phyloP scores from a whole-genome alignment of 2,329 filamentous ascomycete genomes.

The Hypoxylon sp. region DNA sequence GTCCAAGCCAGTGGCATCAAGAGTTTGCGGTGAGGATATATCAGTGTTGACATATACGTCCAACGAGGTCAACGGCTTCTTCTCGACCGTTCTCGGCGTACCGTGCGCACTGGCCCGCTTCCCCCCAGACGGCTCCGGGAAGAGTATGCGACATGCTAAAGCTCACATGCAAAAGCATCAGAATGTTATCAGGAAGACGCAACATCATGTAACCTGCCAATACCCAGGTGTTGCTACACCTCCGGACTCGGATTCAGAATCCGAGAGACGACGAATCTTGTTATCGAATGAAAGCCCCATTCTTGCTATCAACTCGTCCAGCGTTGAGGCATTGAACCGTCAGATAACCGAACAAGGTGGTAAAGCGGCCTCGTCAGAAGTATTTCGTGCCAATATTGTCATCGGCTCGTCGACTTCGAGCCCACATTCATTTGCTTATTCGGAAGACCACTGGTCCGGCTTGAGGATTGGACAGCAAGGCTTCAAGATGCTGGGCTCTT shows the following conservation, averaged over 20 bases:
- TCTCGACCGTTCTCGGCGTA: conserved; percentile 76
- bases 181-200: conserved; percentile 32
- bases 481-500: conserved; percentile 81
- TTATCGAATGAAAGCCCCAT: conserved; percentile 96
- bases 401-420: conserved; percentile 57
- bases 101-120: conserved; percentile 87
- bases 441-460: conserved; percentile 79
- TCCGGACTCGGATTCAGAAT: conserved; percentile 64
- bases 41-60: conserved; percentile 74
- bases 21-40: conserved; percentile 84
- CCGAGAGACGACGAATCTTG: conserved; percentile 66
- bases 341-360: conserved; percentile 70
- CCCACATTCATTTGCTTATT: conserved; percentile 66
- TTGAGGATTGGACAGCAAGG: conserved; percentile 70
- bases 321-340: conserved; percentile 79
- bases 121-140: conserved; percentile 69
- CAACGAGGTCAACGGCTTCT: conserved; percentile 74
- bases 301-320: conserved; percentile 80
- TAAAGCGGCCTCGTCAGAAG: conserved; percentile 71
- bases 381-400: conserved; percentile 90
- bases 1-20: conserved; percentile 60
- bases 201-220: conserved; percentile 57
- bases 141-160: conserved; percentile 73
- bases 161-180: conserved; percentile 71
- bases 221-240: conserved; percentile 64